A percentile compares a stretch with the other conserved stretches of the same genome.
phyloP scores from a whole-genome alignment of 192 early-diverging fungal genomes.

The Phycomyces nitens region DNA sequence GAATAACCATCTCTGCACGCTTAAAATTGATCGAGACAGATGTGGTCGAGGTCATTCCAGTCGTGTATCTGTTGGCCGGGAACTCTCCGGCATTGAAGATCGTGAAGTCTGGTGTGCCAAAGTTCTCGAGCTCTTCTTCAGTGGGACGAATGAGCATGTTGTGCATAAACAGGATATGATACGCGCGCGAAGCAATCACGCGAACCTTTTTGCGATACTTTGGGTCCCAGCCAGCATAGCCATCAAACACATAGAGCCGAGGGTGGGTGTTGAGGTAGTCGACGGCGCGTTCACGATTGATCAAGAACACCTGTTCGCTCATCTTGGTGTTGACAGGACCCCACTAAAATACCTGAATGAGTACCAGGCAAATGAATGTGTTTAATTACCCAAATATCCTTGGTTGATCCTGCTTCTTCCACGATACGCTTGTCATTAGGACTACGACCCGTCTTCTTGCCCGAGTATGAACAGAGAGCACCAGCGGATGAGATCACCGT shows the following conservation, averaged over 20 bases:
- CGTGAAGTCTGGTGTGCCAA: conserved; percentile 92
- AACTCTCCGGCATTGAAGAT: conserved; percentile 92
- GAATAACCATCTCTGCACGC: conserved; percentile 91
- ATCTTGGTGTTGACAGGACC: conserved; percentile 94
- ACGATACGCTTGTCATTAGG: conserved; percentile 96
- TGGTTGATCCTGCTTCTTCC: conserved; percentile 73
- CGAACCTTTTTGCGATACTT: conserved; percentile 96
- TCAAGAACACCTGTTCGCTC: conserved; percentile 71
- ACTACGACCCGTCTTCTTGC: conserved; percentile 85
- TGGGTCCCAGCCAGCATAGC: conserved; percentile 94
- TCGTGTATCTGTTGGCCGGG: conserved; percentile 87
- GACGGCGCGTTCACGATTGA: conserved; percentile 89
- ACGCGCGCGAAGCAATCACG: conserved; percentile 86
- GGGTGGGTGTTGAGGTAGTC: conserved; percentile 93
- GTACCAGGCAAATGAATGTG: too few species aligned
- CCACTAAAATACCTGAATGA: conserved; percentile 55
- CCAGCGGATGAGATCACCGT: conserved; percentile 84
- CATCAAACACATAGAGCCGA: conserved; percentile 92
- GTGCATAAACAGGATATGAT: conserved; percentile 94
- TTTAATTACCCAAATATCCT: conserved; percentile 79
- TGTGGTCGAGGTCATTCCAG: conserved; percentile 90
- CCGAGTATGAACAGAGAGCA: conserved; percentile 84
- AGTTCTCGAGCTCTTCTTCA: conserved; percentile 77
- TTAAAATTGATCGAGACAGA: conserved; percentile 90
- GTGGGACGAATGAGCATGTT: conserved; percentile 98